phyloP scores from a whole-genome alignment of 2,329 filamentous ascomycete species.

The Diaporthe sp. region DNA sequence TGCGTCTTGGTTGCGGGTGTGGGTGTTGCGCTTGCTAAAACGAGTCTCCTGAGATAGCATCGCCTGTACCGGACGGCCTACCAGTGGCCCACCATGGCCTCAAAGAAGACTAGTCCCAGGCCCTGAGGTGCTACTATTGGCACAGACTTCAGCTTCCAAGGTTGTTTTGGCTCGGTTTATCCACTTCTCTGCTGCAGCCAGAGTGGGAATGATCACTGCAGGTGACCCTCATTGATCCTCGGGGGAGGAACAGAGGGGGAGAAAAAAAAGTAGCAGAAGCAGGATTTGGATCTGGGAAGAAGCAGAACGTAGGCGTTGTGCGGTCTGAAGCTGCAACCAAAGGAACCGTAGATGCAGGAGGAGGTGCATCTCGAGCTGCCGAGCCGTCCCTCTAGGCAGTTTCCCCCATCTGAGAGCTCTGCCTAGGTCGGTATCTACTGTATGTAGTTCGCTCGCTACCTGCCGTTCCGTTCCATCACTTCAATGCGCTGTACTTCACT shows the following conservation, averaged over 20 bases:
- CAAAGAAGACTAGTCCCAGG: slow-evolving; percentile 9
- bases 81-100: background rate
- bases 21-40: slow-evolving; percentile 23
- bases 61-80: background rate
- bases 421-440: background rate
- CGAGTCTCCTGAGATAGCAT: slow-evolving; percentile 30
- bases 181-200: slow-evolving; percentile 18
- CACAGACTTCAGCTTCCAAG: slow-evolving; percentile 30
- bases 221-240: background rate
- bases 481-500: background rate
- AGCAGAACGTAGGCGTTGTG: background rate
- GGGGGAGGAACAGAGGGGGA: background rate
- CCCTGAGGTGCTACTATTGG: slow-evolving; percentile 16
- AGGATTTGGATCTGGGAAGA: background rate
- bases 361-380: background rate
- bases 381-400: background rate
- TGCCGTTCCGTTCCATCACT: slow-evolving; percentile 3
- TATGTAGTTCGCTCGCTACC: background rate
- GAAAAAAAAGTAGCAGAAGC: slow-evolving; percentile 3
- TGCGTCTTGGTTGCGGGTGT: background rate
- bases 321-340: background rate
- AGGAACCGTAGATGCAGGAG: slow-evolving; percentile 5
- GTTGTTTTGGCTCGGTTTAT: slow-evolving; percentile 22
- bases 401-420: background rate
- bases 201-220: slow-evolving; percentile 22